Evolutionary conservation across 306 rosid genomes (phyloP).

Genomic region (Hippophae rhamnoides): DNA sequence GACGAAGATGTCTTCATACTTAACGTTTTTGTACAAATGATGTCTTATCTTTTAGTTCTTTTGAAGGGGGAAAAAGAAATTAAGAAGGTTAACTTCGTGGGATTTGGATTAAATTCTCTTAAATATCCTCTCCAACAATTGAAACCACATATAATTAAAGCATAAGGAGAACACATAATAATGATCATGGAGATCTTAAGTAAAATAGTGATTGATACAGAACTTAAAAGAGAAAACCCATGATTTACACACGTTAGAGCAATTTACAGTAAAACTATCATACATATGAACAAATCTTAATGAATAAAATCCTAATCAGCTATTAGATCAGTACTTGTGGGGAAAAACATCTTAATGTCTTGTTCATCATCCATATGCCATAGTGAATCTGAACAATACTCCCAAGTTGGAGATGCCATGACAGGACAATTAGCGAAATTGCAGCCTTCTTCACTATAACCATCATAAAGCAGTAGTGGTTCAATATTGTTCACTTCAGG

Average conservation of each 20-base stretch:
- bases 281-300: conserved; percentile 48
- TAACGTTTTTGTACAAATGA: too few species aligned
- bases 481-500: conserved; percentile 33
- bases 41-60: too few species aligned
- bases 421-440: conserved; percentile 29
- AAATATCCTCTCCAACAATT: too few species aligned
- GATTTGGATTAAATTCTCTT: too few species aligned
- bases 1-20: too few species aligned
- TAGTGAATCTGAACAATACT: conserved; percentile 41
- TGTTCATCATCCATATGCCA: conserved; percentile 67
- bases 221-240: conserved; percentile 29
- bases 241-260: conserved; percentile 35
- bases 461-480: conserved; percentile 6
- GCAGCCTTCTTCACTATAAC: conserved; percentile 26
- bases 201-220: too few species aligned
- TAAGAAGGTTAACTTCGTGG: too few species aligned
- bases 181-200: too few species aligned
- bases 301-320: conserved; percentile 45
- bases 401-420: conserved; percentile 46
- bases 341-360: conserved; percentile 34
- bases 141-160: too few species aligned
- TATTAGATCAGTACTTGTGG: conserved; percentile 41
- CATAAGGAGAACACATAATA: too few species aligned
- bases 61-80: too few species aligned
- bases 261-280: background rate